Conservation (phyloP, 2,329 filamentous ascomycete species). For the Talaromyces sp. region DNA sequence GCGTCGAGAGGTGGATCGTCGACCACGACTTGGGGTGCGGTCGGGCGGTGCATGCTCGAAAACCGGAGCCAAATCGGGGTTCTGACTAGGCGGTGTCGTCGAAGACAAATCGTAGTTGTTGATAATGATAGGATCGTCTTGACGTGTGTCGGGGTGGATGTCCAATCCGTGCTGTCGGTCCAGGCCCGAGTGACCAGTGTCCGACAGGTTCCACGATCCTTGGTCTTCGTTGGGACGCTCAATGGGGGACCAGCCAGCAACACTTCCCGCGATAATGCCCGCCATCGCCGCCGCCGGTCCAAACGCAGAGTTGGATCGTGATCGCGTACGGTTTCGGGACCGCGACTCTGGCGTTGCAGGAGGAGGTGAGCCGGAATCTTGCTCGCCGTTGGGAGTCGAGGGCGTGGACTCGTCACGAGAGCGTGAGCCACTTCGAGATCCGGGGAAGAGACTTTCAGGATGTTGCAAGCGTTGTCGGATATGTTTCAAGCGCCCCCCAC, state of each 20-base stretch:
- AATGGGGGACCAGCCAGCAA: constrained; percentile 61
- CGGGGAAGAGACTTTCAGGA: constrained; percentile 43
- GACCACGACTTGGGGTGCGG: constrained; percentile 29
- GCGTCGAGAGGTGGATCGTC: constrained; percentile 31
- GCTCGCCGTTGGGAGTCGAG: constrained; percentile 53
- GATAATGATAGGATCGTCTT: constrained; percentile 41
- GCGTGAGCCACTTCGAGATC: constrained; percentile 38
- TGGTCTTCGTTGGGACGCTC: constrained; percentile 40
- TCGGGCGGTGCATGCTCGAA: constrained; percentile 38
- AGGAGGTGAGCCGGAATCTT: constrained; percentile 29
- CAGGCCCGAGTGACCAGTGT: constrained; percentile 34
- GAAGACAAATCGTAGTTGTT: constrained; percentile 29
- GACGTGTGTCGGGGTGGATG: constrained; percentile 43
- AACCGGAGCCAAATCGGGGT: constrained; percentile 40
- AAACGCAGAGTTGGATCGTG: constrained; percentile 56
- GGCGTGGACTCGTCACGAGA: constrained; percentile 45
- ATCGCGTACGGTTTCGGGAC: constrained; percentile 47
- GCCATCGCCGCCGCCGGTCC: constrained; percentile 62
- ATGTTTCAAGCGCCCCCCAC: constrained; percentile 57
- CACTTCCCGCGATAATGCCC: constrained; percentile 61
- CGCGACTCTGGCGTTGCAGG: constrained; percentile 54
- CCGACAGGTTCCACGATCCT: constrained; percentile 36
- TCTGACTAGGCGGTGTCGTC: constrained; percentile 43
- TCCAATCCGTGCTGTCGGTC: constrained; percentile 42
- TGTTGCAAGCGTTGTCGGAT: constrained; percentile 60